Evolutionary conservation across 306 rosid species (phyloP).

Genomic region (Vigna angularis): DNA sequence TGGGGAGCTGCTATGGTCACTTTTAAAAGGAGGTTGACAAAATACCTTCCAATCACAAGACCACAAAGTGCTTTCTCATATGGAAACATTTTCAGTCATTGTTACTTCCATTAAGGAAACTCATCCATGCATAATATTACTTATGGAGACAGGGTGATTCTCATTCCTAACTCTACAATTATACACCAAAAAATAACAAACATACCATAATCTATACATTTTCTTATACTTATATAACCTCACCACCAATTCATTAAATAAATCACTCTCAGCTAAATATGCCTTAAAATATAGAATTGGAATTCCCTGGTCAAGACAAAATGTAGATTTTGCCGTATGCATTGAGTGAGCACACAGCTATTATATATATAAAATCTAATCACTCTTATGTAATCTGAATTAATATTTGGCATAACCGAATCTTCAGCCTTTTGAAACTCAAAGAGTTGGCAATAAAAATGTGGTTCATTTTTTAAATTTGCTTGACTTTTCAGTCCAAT

Average conservation of each 20-base stretch:
- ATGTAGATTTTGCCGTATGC: background rate
- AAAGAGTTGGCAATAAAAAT: slow-evolving; percentile 29
- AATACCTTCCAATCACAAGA: slow-evolving; percentile 66
- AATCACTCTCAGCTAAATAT: background rate
- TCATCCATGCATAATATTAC: slow-evolving; percentile 38
- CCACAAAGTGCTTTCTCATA: slow-evolving; percentile 68
- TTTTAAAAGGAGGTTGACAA: slow-evolving; percentile 82
- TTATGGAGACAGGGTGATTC: slow-evolving; percentile 47
- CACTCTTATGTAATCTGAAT: slow-evolving; percentile 6
- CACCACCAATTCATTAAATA: background rate
- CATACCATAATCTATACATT: slow-evolving; percentile 12
- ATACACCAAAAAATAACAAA: background rate
- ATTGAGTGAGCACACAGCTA: background rate
- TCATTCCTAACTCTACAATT: background rate
- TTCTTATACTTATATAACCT: background rate
- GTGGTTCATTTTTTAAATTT: background rate
- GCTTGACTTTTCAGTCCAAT: slow-evolving; percentile 46
- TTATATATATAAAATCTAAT: background rate
- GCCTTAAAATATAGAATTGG: slow-evolving; percentile 27
- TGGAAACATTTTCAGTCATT: slow-evolving; percentile 60
- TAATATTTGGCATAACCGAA: slow-evolving; percentile 6
- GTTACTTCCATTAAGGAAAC: slow-evolving; percentile 61
- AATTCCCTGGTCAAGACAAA: slow-evolving; percentile 34
- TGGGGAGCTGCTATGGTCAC: slow-evolving; percentile 54
- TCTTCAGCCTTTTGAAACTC: slow-evolving; percentile 46